Conservation (phyloP, 768 basidiomycete genomes). For the Mycena rosella region DNA sequence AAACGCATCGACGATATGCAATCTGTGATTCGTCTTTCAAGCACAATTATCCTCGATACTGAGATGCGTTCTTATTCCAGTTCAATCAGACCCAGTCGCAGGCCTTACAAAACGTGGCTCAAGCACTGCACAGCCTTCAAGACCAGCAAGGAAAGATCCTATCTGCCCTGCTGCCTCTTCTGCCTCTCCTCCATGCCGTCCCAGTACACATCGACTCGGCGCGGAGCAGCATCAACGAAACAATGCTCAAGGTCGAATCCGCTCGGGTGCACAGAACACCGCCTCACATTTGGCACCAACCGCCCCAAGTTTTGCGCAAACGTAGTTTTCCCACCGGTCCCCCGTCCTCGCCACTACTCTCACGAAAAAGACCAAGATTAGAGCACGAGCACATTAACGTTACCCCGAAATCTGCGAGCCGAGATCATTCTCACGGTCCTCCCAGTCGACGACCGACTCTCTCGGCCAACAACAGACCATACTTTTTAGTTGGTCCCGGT, state of each 20-base stretch:
- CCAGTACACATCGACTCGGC: conserved; percentile 67
- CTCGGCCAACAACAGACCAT: neutral
- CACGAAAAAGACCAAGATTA: conserved; percentile 29
- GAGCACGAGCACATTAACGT: conserved; percentile 13
- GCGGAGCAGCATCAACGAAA: conserved; percentile 50
- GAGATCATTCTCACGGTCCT: neutral
- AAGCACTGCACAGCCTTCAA: conserved; percentile 70
- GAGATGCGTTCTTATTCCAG: conserved; percentile 41
- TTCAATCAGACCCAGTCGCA: conserved; percentile 62
- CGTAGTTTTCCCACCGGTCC: conserved; percentile 27
- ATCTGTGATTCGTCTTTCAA: conserved; percentile 49
- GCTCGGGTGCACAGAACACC: conserved; percentile 17
- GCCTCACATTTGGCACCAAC: conserved; percentile 17
- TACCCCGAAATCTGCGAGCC: neutral
- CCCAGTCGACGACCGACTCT: conserved; percentile 4
- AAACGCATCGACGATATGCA: conserved; percentile 71
- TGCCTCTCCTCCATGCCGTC: conserved; percentile 71
- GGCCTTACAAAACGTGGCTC: conserved; percentile 65
- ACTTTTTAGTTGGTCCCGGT: conserved; percentile 9
- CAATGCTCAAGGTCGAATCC: conserved; percentile 39
- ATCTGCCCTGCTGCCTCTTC: conserved; percentile 66
- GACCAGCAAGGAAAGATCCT: conserved; percentile 72
- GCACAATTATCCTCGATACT: neutral
- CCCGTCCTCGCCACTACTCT: conserved; percentile 24
- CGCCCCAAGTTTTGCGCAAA: conserved; percentile 23